These are phyloP conservation scores for Moniliophthora roreri DNA, from an alignment of 1,284 basidiomycete genomes.

Conservation along the genomic window DNA sequence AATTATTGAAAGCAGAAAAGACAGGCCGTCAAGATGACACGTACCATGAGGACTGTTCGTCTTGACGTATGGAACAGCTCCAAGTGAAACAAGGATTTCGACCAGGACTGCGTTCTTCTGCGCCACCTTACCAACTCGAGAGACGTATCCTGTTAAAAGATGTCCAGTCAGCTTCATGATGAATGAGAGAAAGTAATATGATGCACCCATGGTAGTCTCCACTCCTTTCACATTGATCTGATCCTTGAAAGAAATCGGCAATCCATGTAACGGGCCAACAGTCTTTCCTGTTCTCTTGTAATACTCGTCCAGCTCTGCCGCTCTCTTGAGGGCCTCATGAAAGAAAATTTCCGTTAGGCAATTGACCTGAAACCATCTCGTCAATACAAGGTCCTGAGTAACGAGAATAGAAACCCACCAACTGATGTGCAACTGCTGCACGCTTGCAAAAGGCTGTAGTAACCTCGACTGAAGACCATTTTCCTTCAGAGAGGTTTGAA, in stretches of 20 bases:
- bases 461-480: slow-evolving; percentile 62
- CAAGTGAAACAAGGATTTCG: slow-evolving; percentile 54
- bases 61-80: slow-evolving; percentile 64
- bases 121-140: slow-evolving; percentile 57
- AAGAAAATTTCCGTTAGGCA: slow-evolving; percentile 65
- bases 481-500: slow-evolving; percentile 31
- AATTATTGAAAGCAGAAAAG: slow-evolving; percentile 25
- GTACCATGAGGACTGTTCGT: slow-evolving; percentile 72
- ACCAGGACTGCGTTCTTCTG: slow-evolving; percentile 51
- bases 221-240: slow-evolving; percentile 60
- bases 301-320: slow-evolving; percentile 53
- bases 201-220: slow-evolving; percentile 51
- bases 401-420: slow-evolving; percentile 30
- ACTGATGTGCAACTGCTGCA: slow-evolving; percentile 75
- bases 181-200: neutral
- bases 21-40: slow-evolving; percentile 32
- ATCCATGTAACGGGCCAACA: slow-evolving; percentile 61
- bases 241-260: slow-evolving; percentile 62
- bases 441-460: slow-evolving; percentile 75
- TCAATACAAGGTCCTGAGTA: no score
- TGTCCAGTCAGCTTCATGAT: no score
- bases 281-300: slow-evolving; percentile 43
- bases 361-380: slow-evolving; percentile 26
- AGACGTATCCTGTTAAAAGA: slow-evolving; percentile 60
- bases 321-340: slow-evolving; percentile 55